These are phyloP conservation scores for Sordariomycetes sp. DNA, from an alignment of 2,329 filamentous ascomycete species.

Conservation along the genomic window DNA sequence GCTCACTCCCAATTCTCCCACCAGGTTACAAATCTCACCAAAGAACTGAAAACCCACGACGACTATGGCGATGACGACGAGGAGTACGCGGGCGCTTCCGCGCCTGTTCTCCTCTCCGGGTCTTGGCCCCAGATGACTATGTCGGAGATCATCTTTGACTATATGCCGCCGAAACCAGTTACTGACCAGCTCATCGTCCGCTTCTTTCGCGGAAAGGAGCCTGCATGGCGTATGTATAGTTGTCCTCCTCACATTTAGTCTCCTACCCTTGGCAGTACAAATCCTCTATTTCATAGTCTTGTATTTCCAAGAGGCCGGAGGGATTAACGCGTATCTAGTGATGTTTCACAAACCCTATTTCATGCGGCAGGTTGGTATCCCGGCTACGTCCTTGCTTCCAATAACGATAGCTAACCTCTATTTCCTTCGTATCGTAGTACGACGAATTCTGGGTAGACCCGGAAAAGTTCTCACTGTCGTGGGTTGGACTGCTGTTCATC, in stretches of 20 bases:
- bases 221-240: constrained; percentile 11
- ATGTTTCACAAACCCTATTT: constrained; percentile 19
- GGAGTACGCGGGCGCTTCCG: constrained; percentile 6
- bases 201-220: constrained; percentile 17
- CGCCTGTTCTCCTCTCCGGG: constrained; percentile 14
- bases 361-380: constrained; percentile 8
- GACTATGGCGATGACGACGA: constrained; percentile 12
- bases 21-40: constrained; percentile 12
- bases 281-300: background rate
- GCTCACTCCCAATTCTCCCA: background rate
- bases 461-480: constrained; percentile 10
- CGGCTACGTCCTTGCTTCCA: background rate
- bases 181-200: constrained; percentile 15
- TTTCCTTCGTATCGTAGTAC: constrained; percentile 10
- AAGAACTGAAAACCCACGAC: constrained; percentile 11
- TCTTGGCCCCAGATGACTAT: constrained; percentile 11
- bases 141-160: constrained; percentile 8
- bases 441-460: constrained; percentile 18
- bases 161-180: constrained; percentile 13
- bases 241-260: background rate
- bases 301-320: background rate
- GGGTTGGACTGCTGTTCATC: constrained; percentile 19
- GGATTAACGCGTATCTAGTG: constrained; percentile 7
- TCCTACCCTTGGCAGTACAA: background rate
- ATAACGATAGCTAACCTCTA: background rate